phyloP scores from a whole-genome alignment of 108 stramenopile genomes.

The Schizochytrium sp. region DNA sequence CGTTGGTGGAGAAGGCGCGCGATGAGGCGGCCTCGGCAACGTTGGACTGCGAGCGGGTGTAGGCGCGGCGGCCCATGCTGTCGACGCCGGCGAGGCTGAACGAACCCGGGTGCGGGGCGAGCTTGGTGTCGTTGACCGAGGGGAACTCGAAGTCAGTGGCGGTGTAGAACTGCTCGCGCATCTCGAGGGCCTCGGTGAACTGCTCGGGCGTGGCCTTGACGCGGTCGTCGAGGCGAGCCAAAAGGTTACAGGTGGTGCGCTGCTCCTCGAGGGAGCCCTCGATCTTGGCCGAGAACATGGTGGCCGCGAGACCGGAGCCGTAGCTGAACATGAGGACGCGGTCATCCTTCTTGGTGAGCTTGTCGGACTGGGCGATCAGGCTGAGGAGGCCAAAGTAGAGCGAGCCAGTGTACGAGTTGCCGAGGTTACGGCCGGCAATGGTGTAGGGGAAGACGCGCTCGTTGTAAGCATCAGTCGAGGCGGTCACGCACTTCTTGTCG shows the following conservation, averaged over 20 bases:
- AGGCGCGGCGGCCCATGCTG: conserved; percentile 16
- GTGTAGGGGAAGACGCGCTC: conserved; percentile 26
- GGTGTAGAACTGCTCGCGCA: conserved; percentile 28
- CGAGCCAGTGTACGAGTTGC: conserved; percentile 93
- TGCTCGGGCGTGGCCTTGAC: conserved; percentile 33
- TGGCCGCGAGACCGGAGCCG: conserved; percentile 24
- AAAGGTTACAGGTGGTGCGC: conserved; percentile 25
- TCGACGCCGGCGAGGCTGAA: conserved; percentile 35
- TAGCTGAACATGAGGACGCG: conserved; percentile 35
- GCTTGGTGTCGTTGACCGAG: conserved; percentile 17
- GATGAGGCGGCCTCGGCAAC: not conserved
- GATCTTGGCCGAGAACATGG: not conserved
- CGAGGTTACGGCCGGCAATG: conserved; percentile 48
- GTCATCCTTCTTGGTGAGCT: conserved; percentile 23
- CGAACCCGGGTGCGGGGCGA: conserved; percentile 32
- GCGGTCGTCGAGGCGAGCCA: conserved; percentile 31
- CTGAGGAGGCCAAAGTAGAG: conserved; percentile 80
- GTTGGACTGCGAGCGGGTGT: conserved; percentile 14
- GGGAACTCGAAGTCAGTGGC: not conserved
- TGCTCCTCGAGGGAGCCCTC: conserved; percentile 24
- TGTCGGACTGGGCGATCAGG: conserved; percentile 49
- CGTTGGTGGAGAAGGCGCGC: not conserved
- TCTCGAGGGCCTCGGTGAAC: conserved; percentile 30
- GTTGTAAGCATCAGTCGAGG: conserved; percentile 53
- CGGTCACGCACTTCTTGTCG: conserved; percentile 57